phyloP scores from a whole-genome alignment of 2,329 filamentous ascomycete genomes.

The Beauveria scarabaeidicola region DNA sequence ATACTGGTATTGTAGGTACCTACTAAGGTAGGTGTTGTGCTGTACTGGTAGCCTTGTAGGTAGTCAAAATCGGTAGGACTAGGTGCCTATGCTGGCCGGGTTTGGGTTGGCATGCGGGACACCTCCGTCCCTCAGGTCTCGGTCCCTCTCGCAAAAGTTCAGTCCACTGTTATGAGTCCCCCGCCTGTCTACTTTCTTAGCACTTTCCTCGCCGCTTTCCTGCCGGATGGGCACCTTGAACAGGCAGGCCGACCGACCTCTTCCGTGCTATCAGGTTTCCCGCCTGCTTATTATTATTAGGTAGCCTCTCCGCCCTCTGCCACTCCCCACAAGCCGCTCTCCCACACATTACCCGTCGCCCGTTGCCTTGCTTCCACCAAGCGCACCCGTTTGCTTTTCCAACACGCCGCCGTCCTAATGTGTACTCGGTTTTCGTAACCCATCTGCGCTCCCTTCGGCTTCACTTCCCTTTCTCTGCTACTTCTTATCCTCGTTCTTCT shows the following conservation, averaged over 20 bases:
- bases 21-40: background rate
- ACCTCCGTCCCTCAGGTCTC: no score
- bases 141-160: background rate
- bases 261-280: background rate
- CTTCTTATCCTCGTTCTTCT: background rate
- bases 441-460: background rate
- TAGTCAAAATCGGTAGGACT: no score
- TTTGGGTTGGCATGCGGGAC: no score
- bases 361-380: background rate
- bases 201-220: background rate
- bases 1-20: no score
- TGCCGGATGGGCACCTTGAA: background rate
- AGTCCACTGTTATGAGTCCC: background rate
- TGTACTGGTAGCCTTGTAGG: background rate
- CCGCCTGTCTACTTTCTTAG: background rate
- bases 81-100: no score
- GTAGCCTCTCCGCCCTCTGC: background rate
- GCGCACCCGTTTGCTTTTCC: background rate
- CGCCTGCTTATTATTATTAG: background rate
- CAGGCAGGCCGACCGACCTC: background rate
- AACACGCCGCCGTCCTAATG: background rate
- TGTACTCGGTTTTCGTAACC: background rate
- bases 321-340: constrained; percentile 2
- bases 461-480: background rate
- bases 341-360: background rate